Base-by-base conservation (phyloP, 306 rosid species). In the Cucurbita ficifolia region DNA sequence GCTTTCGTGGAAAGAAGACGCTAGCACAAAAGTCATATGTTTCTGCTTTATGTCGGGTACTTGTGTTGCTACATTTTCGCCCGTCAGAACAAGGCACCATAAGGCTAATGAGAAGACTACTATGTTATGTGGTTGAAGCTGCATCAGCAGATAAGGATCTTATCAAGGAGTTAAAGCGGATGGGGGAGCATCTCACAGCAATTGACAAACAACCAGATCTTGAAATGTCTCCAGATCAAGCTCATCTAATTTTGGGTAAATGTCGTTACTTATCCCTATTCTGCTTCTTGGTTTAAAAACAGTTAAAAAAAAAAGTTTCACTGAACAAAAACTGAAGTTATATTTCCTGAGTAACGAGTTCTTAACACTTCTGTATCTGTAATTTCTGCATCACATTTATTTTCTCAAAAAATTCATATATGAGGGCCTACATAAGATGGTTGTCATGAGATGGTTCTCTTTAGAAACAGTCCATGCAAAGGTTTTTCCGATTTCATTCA, bases 1-100 rank as follows among this genome's bases (percentile, higher is more conserved):
- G 89, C 83, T 91, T 89, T 77, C 81, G 18, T 52, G 73, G 80
- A 52, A 94, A 88, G 87, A 94, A 87, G 82, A 89, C 95, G 58
- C 80, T 91, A 29, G 97, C 96, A 35, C 92, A 89, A 84, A 91
- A 72, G 87, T 72, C 97, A n/a, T 94, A 87, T 61, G 83, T 89
- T 56, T 85, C 88, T 16, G 87, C 95, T 77, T 79, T 94, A 79
- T 88, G 92, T 65, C 86, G 75, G 80, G 57, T 82, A 62, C 87
- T 94, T 57, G 88, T 88, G 72, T 74, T 81, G 81, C 92, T 94
- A 77, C 90, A 83, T 72, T 91, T 91, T 79, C 87, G 88, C 72
- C 72, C 24, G n/a, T 86, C 96, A 35, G 95, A 89, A 79, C 90
- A 89, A 85, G 89, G 57, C 65, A 86, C 91, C 35, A 79, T 91